Evolutionary conservation across 2,329 filamentous ascomycete genomes (phyloP), one percentile per base, ranked within the genome.

Genomic region (Cylindrodendrum hubeiense): DNA sequence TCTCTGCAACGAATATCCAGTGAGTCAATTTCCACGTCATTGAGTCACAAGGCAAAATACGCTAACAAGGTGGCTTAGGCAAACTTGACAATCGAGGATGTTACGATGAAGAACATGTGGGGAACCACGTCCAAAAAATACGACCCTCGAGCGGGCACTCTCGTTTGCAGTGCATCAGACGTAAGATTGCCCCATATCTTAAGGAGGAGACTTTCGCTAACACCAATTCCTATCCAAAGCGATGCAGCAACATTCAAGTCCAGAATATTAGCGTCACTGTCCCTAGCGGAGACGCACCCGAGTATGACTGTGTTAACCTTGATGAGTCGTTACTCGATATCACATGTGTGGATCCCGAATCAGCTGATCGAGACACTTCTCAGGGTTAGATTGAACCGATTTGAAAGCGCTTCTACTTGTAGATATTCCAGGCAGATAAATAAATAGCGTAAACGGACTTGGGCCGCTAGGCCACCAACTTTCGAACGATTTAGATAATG

Each of bases 91-190:
- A 74, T 74, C 4, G 67, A 72, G 33, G 72, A 74, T 1, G 57
- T 74, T 10, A 76, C 74, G 1, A 69, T 74, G 72, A 72, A 69
- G 30, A 77, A 78, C 43, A 72, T 78, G 47, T 77, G 73, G 66
- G 76, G 76, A 17, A 75, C 70, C 1, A 70, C 68, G 0, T 78
- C 76, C 0, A 70, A 63, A 21, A 76, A 75, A 44, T 72, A 67
- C 8, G 76, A 78, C 19, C 76, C 76, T 0, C 65, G 71, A 46
- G 76, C 75, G 2, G 76, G 76, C 22, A 66, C 68, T 2, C 58
- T 78, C 1, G 69, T 78, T 15, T 78, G 76, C 57, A 77, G 76
- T 58, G 72, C 74, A 1, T 44, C 66, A 3, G 75, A 77, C 34
- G 75, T 77, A 64, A 69, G 75, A 46, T 1, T 19, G 1, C n/a